Percentiles rank a stretch among this genome's conserved stretches.
These are phyloP conservation scores for Mortierella sp. DNA, from an alignment of 371 early-diverging fungal species.

Conservation along the genomic window DNA sequence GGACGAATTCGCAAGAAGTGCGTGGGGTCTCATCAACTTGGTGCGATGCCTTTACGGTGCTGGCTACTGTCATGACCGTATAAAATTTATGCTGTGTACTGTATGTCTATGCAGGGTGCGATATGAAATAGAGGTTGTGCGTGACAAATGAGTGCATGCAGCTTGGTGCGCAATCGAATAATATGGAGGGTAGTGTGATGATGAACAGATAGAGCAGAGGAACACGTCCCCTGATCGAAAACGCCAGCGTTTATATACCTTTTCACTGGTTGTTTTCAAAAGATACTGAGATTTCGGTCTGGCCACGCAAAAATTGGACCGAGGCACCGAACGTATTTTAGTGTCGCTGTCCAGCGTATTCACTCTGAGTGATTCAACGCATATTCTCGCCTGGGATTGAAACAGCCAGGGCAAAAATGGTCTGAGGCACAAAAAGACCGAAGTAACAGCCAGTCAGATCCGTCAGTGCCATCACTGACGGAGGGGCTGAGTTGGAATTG, in stretches of 20 bases:
- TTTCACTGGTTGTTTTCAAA: neutral
- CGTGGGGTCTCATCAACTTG: conserved; percentile 42
- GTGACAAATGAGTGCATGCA: conserved; percentile 7
- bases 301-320: neutral
- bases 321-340: neutral
- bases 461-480: no score
- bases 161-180: conserved; percentile 7
- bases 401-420: conserved; percentile 5
- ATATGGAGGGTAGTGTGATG: neutral
- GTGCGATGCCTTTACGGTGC: conserved; percentile 1
- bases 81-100: no score
- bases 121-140: neutral
- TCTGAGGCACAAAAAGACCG: conserved; percentile 6
- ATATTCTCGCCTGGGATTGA: conserved; percentile 6
- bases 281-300: neutral
- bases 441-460: no score
- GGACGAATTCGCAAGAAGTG: conserved; percentile 34
- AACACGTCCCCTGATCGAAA: no score
- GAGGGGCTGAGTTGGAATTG: conserved; percentile 12
- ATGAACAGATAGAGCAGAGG: neutral
- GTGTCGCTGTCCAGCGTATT: no score
- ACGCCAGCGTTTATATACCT: conserved; percentile 10
- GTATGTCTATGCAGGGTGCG: neutral
- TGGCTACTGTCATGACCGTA: neutral
- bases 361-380: no score